These are phyloP conservation scores for Linum lewisii DNA, from an alignment of 345 rosid species.

Conservation along the genomic window DNA sequence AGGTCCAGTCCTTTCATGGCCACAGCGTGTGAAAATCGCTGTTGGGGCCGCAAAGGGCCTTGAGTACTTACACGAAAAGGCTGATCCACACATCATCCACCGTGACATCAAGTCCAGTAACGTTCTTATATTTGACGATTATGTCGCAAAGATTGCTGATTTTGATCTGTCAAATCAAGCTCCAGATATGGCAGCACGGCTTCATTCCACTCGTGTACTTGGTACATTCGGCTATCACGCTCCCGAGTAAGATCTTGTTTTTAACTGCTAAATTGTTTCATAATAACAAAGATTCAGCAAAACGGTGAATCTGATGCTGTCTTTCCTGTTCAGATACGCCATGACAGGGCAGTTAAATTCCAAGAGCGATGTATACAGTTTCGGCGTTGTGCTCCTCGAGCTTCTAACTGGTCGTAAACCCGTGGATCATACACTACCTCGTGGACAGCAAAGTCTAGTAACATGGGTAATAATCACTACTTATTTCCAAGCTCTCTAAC, in stretches of 20 bases:
- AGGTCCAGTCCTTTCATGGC: constrained; percentile 4
- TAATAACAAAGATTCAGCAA: not conserved
- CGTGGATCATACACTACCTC: not conserved
- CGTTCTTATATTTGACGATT: constrained; percentile 2
- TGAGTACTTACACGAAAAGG: constrained; percentile 2
- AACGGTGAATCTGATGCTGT: not conserved
- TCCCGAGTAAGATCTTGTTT: not conserved
- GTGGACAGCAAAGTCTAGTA: constrained; percentile 7
- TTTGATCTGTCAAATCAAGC: constrained; percentile 6
- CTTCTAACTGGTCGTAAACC: constrained; percentile 2
- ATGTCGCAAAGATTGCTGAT: constrained; percentile 7
- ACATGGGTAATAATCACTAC: not conserved
- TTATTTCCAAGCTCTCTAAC: not conserved
- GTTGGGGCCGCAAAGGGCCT: constrained; percentile 7
- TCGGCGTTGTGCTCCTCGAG: constrained; percentile 1
- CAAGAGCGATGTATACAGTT: constrained; percentile 5
- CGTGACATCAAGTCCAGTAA: constrained; percentile 6
- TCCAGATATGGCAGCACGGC: constrained; percentile 6
- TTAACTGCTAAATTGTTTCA: not conserved
- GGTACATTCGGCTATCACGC: constrained; percentile 6
- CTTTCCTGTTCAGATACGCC: not conserved
- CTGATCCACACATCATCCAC: constrained; percentile 1
- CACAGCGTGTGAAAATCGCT: constrained; percentile 5
- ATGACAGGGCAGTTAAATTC: constrained; percentile 4
- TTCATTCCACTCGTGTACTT: constrained; percentile 3